phyloP scores from a whole-genome alignment of 345 rosid genomes.

The Geranium brycei region DNA sequence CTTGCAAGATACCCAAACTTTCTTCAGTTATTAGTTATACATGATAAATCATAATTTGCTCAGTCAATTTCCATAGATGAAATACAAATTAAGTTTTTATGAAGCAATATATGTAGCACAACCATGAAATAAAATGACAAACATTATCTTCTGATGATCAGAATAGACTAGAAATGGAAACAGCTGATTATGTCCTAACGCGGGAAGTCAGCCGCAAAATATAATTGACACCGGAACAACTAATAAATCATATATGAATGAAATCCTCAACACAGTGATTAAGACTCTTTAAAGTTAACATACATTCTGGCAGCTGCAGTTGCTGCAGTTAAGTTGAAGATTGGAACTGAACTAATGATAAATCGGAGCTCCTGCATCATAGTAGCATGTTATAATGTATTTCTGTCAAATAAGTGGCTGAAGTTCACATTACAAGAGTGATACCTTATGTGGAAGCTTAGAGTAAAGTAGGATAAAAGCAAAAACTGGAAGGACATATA shows the following conservation, averaged over 20 bases:
- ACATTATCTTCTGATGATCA: too few species aligned
- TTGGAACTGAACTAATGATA: slow-evolving; percentile 81
- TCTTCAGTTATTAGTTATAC: background rate
- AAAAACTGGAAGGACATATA: slow-evolving; percentile 49
- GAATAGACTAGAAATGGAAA: too few species aligned
- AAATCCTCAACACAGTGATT: too few species aligned
- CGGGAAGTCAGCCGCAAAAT: too few species aligned
- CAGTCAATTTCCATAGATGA: too few species aligned
- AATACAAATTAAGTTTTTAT: too few species aligned
- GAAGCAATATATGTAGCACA: too few species aligned
- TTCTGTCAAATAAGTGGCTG: slow-evolving; percentile 11
- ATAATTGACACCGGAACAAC: too few species aligned
- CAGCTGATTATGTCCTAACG: too few species aligned
- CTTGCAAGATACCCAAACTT: background rate
- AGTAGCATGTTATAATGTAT: slow-evolving; percentile 3
- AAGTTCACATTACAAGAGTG: slow-evolving; percentile 9
- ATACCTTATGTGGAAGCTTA: slow-evolving; percentile 95
- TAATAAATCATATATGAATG: too few species aligned
- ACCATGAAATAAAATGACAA: too few species aligned
- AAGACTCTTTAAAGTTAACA: slow-evolving; percentile 4
- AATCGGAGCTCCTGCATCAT: slow-evolving; percentile 85
- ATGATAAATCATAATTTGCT: too few species aligned
- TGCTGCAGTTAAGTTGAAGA: slow-evolving; percentile 88
- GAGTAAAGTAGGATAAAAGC: slow-evolving; percentile 75
- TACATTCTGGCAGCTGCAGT: slow-evolving; percentile 88